Conservation (phyloP, 441 rosid genomes). For the Syzygium malaccense region DNA sequence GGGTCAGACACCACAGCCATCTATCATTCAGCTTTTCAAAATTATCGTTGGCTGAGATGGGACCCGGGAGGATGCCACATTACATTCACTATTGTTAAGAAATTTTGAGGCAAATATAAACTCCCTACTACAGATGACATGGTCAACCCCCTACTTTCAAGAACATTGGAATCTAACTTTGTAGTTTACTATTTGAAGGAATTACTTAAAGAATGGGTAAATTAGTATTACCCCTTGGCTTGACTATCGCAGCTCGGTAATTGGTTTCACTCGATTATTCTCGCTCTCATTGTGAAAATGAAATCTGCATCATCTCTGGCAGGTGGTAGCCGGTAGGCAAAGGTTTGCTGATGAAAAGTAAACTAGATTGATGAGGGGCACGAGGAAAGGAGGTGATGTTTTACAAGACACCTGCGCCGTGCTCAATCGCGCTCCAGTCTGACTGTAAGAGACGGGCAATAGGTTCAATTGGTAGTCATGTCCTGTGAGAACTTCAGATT, state of each 20-base stretch:
- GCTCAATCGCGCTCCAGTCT: constrained; percentile 22
- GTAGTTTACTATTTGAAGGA: not conserved
- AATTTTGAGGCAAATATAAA: not conserved
- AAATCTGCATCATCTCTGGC: not conserved
- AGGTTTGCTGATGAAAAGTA: not conserved
- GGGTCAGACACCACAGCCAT: not conserved
- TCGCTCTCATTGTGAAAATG: not conserved
- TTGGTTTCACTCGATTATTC: not conserved
- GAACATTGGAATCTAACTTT: not conserved
- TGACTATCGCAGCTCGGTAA: not conserved
- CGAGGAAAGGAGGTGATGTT: constrained; percentile 19
- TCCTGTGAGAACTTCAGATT: constrained; percentile 26
- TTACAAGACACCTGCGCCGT: constrained; percentile 27
- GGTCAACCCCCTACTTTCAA: not conserved
- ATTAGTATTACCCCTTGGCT: not conserved
- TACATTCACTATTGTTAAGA: not conserved
- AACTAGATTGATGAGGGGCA: not conserved
- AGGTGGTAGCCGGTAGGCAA: not conserved
- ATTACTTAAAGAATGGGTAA: not conserved
- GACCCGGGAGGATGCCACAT: not conserved
- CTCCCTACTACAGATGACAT: not conserved
- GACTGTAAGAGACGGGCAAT: constrained; percentile 7
- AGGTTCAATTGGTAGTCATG: constrained; percentile 22
- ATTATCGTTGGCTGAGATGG: not conserved
- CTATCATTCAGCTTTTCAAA: not conserved